Conservation (phyloP, 371 early-diverging fungal species). For the Mucor plumbeus region DNA sequence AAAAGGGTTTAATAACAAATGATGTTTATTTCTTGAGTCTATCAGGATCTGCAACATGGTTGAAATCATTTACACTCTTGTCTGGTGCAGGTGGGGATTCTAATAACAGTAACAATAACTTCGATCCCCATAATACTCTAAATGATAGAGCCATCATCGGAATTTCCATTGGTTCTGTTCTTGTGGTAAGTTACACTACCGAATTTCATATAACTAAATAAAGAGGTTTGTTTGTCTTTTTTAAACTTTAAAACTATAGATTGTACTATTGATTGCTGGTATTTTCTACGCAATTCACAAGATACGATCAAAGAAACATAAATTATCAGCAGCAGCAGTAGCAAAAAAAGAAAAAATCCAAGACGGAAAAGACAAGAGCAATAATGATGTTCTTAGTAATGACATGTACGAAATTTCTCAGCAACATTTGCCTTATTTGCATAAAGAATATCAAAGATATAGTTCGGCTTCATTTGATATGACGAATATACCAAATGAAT, state of each 20-base stretch:
- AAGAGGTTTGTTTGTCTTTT: slow-evolving; percentile 1
- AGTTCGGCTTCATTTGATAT: not conserved
- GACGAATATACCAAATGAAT: not conserved
- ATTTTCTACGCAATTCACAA: slow-evolving; percentile 2
- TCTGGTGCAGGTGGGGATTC: not conserved
- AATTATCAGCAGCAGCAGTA: not conserved
- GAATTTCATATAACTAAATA: slow-evolving; percentile 23
- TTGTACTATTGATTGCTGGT: slow-evolving; percentile 2
- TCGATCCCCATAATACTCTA: not conserved
- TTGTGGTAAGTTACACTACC: slow-evolving; percentile 15
- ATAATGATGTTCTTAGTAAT: not conserved
- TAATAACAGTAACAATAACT: slow-evolving; percentile 2
- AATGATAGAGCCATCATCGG: slow-evolving; percentile 17
- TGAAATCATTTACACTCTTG: slow-evolving; percentile 2
- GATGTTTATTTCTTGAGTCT: slow-evolving; percentile 22
- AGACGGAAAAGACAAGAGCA: not conserved
- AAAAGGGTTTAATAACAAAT: slow-evolving; percentile 14
- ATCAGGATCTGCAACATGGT: slow-evolving; percentile 11
- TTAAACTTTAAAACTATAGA: slow-evolving; percentile 4
- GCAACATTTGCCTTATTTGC: slow-evolving; percentile 2
- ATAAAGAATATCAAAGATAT: slow-evolving; percentile 15
- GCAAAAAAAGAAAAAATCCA: not conserved
- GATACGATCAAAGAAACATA: not conserved
- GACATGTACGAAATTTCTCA: not conserved
- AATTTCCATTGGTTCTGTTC: slow-evolving; percentile 24